Evolutionary conservation across 306 rosid species (phyloP), one percentile per base, ranked within the genome.

Genomic region (Spatholobus suberectus): DNA sequence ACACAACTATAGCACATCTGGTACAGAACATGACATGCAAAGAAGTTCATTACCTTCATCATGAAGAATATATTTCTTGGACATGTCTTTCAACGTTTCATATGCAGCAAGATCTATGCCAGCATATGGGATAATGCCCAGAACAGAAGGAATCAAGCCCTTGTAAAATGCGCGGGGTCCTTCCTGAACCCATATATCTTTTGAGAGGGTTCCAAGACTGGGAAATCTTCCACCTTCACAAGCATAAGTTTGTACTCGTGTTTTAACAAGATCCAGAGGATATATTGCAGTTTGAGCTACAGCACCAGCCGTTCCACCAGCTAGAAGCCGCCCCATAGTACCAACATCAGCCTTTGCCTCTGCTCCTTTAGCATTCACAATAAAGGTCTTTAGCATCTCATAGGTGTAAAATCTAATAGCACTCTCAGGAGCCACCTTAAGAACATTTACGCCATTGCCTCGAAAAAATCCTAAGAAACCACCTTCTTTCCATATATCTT

Each of bases 1-100:
- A 32, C 17, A 76, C 21, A 43, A 52, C 20, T 55, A 77, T 37
- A 38, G 43, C 67, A 82, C 20, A 21, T 78, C 68, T 27, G 47
- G 54, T 51, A 63, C 38, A 69, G 46, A 82, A 40, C 73, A 57
- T 32, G 49, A 80, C 4, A 69, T 3, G 69, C 35, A 49, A 9
- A 68, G 26, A 29, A 51, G 40, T 66, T 1, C 15, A 51, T 70
- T 87, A 92, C 68, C 68, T 61, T 27, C 40, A 61, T 61, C 68
- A 26, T 1, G 68, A 62, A 62, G 70, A 62, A 62, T 62, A 29
- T 62, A 62, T 32, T 14, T 62, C 70, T 15, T 62, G 70, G 70
- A 62, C 70, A 62, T 14, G 6, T 62, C 70, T 29, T 62, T 62
- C 41, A 62, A 62, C 0, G 70, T 14, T 29, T 62, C 70, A 62